Conservation (phyloP, 139 green algal genomes). For the Edaphochlamys debaryana region DNA sequence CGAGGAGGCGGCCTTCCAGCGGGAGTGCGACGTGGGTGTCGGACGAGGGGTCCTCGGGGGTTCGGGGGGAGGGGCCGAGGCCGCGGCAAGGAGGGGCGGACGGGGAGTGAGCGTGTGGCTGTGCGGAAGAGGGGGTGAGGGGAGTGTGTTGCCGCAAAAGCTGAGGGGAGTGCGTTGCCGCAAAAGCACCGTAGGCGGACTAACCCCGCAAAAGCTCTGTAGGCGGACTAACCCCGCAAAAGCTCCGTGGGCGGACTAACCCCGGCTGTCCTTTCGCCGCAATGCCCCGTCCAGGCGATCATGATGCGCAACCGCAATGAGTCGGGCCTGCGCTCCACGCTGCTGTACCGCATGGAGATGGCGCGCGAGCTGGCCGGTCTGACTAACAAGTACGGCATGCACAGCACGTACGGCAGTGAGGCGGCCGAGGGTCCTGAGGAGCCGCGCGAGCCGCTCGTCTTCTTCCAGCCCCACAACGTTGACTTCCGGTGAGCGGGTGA, state of each 20-base stretch:
- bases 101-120: too few species aligned
- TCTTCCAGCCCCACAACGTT: constrained; percentile 95
- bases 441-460: not conserved
- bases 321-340: constrained; percentile 47
- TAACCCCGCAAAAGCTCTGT: too few species aligned
- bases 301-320: constrained; percentile 7
- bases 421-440: not conserved
- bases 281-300: constrained; percentile 12
- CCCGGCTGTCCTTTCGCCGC: too few species aligned
- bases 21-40: constrained; percentile 32
- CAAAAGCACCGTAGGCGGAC: too few species aligned
- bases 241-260: too few species aligned
- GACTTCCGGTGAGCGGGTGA: constrained; percentile 88
- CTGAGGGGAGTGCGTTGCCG: too few species aligned
- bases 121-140: too few species aligned
- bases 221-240: too few species aligned
- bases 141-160: too few species aligned
- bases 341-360: constrained; percentile 53
- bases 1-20: constrained; percentile 36
- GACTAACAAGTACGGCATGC: too few species aligned
- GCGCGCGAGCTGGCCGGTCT: constrained; percentile 29
- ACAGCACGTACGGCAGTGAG: not conserved
- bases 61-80: too few species aligned
- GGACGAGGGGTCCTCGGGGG: too few species aligned
- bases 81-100: not conserved